Percentiles rank a stretch among this genome's conserved stretches.
phyloP scores from a whole-genome alignment of 805 yeast genomes.

The Metschnikowia dekortorum region DNA sequence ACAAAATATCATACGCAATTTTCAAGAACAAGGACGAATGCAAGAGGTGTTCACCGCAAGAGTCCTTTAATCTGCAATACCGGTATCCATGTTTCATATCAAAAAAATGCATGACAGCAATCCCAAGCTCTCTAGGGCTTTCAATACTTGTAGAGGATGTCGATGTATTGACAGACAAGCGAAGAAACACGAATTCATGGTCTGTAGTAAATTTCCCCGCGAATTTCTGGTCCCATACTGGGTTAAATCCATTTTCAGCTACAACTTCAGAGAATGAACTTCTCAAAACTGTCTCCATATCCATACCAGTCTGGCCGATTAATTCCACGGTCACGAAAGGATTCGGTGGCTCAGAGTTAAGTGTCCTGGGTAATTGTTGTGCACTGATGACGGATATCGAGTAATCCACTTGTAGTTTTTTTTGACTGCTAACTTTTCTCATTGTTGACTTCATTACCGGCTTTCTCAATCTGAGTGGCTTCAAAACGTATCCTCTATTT shows the following conservation, averaged over 20 bases:
- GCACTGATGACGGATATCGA: slow-evolving; percentile 60
- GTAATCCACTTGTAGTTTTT: slow-evolving; percentile 15
- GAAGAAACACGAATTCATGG: slow-evolving; percentile 51
- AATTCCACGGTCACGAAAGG: slow-evolving; percentile 64
- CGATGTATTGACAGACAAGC: slow-evolving; percentile 46
- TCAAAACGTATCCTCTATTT: slow-evolving; percentile 71
- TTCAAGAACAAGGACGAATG: slow-evolving; percentile 49
- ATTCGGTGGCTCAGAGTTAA: slow-evolving; percentile 44
- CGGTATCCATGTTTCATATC: slow-evolving; percentile 75
- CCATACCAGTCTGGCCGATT: slow-evolving; percentile 38
- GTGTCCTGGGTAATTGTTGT: slow-evolving; percentile 62
- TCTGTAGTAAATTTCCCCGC: slow-evolving; percentile 34
- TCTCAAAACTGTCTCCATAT: slow-evolving; percentile 18
- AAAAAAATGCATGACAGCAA: slow-evolving; percentile 55
- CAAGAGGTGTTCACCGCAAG: slow-evolving; percentile 70
- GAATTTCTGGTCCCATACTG: slow-evolving; percentile 66
- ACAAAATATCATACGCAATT: slow-evolving; percentile 20
- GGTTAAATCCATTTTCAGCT: slow-evolving; percentile 78
- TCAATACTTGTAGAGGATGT: slow-evolving; percentile 15
- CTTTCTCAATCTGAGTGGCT: slow-evolving; percentile 51
- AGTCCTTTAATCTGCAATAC: slow-evolving; percentile 71
- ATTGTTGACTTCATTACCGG: slow-evolving; percentile 25
- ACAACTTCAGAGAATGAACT: slow-evolving; percentile 25
- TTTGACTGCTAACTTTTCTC: slow-evolving; percentile 7
- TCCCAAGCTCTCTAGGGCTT: slow-evolving; percentile 45